Evolutionary conservation across 148 eudicot genomes (phyloP).

Genomic region (Euryodendron excelsum): DNA sequence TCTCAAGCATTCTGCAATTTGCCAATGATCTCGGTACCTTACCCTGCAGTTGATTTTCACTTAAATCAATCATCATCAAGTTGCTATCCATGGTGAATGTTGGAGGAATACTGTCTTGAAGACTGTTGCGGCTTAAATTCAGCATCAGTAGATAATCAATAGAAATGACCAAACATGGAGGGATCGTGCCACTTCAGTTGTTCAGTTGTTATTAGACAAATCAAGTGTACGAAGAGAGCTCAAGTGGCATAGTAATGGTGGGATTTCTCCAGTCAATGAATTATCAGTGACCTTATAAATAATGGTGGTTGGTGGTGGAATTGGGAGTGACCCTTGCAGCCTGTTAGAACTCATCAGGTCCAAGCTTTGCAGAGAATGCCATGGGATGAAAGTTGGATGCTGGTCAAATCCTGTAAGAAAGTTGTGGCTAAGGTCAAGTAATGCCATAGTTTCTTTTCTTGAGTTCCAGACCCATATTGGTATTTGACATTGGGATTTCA

Average conservation of each 20-base stretch:
- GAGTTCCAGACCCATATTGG: slow-evolving; percentile 25
- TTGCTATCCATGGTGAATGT: neutral
- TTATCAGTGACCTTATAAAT: too few species aligned
- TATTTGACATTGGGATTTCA: slow-evolving; percentile 20
- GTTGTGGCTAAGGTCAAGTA: neutral
- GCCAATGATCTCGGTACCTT: too few species aligned
- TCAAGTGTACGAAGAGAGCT: too few species aligned
- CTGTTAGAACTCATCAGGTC: neutral
- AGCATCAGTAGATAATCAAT: slow-evolving; percentile 12
- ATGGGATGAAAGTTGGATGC: slow-evolving; percentile 8
- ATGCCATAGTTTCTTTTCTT: neutral
- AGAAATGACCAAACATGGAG: slow-evolving; percentile 23
- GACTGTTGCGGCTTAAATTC: slow-evolving; percentile 23
- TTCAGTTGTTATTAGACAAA: too few species aligned
- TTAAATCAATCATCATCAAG: slow-evolving; percentile 23
- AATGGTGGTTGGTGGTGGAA: slow-evolving; percentile 15
- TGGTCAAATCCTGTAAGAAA: slow-evolving; percentile 18
- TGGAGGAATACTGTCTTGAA: too few species aligned
- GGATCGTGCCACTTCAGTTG: too few species aligned
- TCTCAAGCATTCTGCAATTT: too few species aligned
- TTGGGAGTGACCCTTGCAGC: slow-evolving; percentile 28
- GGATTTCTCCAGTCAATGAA: too few species aligned
- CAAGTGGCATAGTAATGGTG: too few species aligned
- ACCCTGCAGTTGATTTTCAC: slow-evolving; percentile 26
- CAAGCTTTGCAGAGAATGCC: neutral